Conservation (phyloP, 2,329 filamentous ascomycete species). For the Sporothrix mexicana region DNA sequence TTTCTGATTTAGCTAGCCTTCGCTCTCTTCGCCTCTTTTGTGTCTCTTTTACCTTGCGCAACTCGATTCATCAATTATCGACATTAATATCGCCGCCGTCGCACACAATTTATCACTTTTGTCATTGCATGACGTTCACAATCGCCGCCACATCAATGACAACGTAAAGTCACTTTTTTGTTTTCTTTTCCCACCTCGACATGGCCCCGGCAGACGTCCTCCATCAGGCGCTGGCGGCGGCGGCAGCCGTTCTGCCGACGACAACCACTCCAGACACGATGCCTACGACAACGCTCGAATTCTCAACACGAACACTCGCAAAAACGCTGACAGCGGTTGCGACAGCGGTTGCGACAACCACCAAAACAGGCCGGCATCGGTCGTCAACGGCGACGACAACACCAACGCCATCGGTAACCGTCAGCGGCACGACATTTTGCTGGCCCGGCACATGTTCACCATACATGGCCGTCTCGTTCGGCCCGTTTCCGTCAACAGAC, state of each 20-base stretch:
- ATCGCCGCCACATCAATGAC: no score
- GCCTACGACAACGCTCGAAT: neutral
- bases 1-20: neutral
- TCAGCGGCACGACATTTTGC: neutral
- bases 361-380: neutral
- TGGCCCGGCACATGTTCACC: conserved; percentile 18
- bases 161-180: no score
- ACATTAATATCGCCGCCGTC: neutral
- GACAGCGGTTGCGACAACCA: neutral
- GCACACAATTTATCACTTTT: neutral
- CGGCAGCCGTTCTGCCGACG: neutral
- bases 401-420: neutral
- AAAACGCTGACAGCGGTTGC: neutral
- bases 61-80: neutral
- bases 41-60: neutral
- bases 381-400: neutral
- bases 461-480: conserved; percentile 11
- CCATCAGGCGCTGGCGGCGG: conserved; percentile 8
- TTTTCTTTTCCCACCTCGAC: no score
- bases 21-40: neutral
- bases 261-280: neutral
- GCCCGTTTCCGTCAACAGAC: neutral
- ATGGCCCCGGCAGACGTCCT: conserved; percentile 19
- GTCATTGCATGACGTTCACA: neutral
- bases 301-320: no score